phyloP scores from a whole-genome alignment of 306 rosid genomes.

The Prunus persica region DNA sequence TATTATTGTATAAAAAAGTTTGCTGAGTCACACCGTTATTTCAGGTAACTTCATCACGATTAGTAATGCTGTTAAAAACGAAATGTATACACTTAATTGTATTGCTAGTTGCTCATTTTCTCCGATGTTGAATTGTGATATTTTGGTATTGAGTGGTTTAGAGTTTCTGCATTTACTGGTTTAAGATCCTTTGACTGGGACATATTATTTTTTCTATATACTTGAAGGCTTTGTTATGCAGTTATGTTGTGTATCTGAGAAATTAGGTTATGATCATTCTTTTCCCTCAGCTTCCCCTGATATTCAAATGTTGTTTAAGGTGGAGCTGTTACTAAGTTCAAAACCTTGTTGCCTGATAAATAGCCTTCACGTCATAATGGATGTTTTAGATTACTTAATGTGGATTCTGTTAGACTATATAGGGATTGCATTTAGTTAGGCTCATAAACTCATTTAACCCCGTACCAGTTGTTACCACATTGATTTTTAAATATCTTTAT shows the following conservation, averaged over 20 bases:
- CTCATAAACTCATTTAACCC: neutral
- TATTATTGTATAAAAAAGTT: constrained; percentile 94
- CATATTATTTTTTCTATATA: neutral
- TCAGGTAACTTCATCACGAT: constrained; percentile 49
- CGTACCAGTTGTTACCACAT: neutral
- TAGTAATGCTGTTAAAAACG: neutral
- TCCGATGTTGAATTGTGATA: neutral
- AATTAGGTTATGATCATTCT: neutral
- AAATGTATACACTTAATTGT: neutral
- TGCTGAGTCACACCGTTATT: constrained; percentile 83
- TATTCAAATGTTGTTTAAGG: neutral
- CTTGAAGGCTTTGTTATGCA: neutral
- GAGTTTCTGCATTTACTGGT: neutral
- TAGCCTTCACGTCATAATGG: neutral
- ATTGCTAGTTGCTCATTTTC: neutral
- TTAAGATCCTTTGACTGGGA: neutral
- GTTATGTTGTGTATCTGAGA: neutral
- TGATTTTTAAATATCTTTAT: neutral
- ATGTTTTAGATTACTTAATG: neutral
- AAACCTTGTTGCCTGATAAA: constrained; percentile 1
- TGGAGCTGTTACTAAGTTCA: neutral
- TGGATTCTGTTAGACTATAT: neutral
- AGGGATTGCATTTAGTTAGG: neutral
- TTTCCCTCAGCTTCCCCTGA: neutral
- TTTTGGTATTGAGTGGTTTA: neutral